Conservation (phyloP, 352 stramenopile species). For the Phytopythium vexans region DNA sequence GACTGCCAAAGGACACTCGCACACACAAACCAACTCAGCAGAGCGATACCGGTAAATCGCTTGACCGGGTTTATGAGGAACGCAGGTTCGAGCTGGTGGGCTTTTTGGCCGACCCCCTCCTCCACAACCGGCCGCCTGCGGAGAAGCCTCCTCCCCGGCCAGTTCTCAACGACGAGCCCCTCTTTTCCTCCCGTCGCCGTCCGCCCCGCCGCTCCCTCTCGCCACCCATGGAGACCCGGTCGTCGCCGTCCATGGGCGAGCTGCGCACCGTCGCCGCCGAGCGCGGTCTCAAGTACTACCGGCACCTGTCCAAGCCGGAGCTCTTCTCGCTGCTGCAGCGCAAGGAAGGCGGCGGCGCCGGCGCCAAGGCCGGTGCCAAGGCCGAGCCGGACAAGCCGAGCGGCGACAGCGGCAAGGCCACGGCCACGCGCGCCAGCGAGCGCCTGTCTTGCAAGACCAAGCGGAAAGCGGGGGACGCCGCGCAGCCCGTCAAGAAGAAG, state of each 20-base stretch:
- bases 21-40: no score
- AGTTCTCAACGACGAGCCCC: no score
- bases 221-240: constrained; percentile 70
- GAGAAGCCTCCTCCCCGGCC: constrained; percentile 8
- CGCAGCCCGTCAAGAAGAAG: constrained; percentile 11
- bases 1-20: neutral
- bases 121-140: constrained; percentile 15
- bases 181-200: neutral
- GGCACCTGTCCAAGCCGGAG: constrained; percentile 78
- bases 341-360: constrained; percentile 58
- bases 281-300: constrained; percentile 82
- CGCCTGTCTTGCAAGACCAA: constrained; percentile 51
- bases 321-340: constrained; percentile 74
- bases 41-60: no score
- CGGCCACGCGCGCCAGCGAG: constrained; percentile 49
- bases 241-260: constrained; percentile 77
- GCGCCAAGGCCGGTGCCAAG: neutral
- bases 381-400: neutral
- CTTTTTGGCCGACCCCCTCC: constrained; percentile 7
- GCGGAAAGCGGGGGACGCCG: constrained; percentile 35
- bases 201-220: neutral
- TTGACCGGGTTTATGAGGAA: no score
- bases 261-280: constrained; percentile 64
- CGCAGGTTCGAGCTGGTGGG: no score
- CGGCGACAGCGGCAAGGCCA: constrained; percentile 14